A percentile compares a stretch with the other conserved stretches of the same genome.
These are phyloP conservation scores for Lichtheimia ramosa DNA, from an alignment of 371 early-diverging fungal genomes.

Conservation along the genomic window DNA sequence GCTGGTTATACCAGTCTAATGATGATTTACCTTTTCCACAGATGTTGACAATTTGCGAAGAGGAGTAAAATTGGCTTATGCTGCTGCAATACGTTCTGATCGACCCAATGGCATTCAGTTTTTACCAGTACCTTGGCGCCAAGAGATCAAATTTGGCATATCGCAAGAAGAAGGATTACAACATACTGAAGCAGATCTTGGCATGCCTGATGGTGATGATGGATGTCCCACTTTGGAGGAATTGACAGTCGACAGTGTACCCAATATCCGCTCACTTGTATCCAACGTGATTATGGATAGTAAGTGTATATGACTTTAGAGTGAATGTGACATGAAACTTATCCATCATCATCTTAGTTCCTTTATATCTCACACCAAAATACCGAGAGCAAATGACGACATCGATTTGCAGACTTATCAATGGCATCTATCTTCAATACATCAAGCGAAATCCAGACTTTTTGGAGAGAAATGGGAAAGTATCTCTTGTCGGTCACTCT, in stretches of 20 bases:
- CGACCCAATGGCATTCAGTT: slow-evolving; percentile 69
- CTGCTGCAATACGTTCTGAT: slow-evolving; percentile 23
- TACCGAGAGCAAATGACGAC: slow-evolving; percentile 80
- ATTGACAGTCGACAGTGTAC: slow-evolving; percentile 78
- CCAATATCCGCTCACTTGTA: slow-evolving; percentile 76
- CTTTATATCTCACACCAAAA: slow-evolving; percentile 81
- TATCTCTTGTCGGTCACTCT: slow-evolving; percentile 80
- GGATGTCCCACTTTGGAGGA: slow-evolving; percentile 71
- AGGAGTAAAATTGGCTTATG: slow-evolving; percentile 58
- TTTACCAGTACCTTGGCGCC: slow-evolving; percentile 83
- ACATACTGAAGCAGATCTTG: slow-evolving; percentile 50
- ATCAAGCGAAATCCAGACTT: slow-evolving; percentile 74
- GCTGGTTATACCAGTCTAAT: background rate
- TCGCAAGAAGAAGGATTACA: slow-evolving; percentile 48
- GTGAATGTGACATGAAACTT: too few species aligned
- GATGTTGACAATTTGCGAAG: slow-evolving; percentile 74
- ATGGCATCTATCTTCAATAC: slow-evolving; percentile 69
- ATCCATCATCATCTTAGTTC: slow-evolving; percentile 39
- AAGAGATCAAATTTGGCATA: slow-evolving; percentile 74
- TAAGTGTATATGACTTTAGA: slow-evolving; percentile 22
- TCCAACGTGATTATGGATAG: slow-evolving; percentile 83
- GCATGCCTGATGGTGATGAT: slow-evolving; percentile 56
- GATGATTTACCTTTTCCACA: slow-evolving; percentile 11
- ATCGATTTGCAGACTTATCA: slow-evolving; percentile 73
- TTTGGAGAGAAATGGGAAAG: slow-evolving; percentile 60